Percentiles rank a stretch among this genome's conserved stretches.
Conservation (phyloP, 108 stramenopile species). For the Pseudonitzschia delicatissima region DNA sequence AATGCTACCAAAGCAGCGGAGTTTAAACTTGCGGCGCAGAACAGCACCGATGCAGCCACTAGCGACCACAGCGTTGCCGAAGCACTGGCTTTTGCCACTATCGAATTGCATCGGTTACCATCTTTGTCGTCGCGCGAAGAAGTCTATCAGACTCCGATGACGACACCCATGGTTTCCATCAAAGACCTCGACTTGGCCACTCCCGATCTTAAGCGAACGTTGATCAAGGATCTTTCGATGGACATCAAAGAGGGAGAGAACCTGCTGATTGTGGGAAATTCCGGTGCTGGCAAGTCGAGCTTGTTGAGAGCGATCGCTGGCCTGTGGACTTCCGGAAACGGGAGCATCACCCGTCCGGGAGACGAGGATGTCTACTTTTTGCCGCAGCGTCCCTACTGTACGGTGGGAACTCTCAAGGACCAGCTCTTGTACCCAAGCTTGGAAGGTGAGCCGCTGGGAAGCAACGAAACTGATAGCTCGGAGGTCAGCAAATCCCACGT, state of each 20-base stretch:
- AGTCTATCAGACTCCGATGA: background rate
- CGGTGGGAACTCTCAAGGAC: conserved; percentile 78
- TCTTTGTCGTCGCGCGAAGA: background rate
- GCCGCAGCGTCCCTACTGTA: conserved; percentile 94
- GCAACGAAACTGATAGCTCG: conserved; percentile 43
- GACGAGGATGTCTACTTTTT: conserved; percentile 88
- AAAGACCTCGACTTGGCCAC: conserved; percentile 64
- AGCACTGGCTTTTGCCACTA: conserved; percentile 17
- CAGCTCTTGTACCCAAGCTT: conserved; percentile 86
- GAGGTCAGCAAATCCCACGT: conserved; percentile 28
- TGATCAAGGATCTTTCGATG: conserved; percentile 63
- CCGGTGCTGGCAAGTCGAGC: conserved; percentile 84
- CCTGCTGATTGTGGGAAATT: conserved; percentile 89
- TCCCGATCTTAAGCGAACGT: conserved; percentile 68
- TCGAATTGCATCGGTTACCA: conserved; percentile 29
- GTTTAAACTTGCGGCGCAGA: background rate
- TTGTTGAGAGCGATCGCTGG: conserved; percentile 91
- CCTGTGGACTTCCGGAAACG: conserved; percentile 86
- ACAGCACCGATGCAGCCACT: background rate
- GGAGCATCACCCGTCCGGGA: conserved; percentile 68
- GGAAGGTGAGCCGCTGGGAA: conserved; percentile 10
- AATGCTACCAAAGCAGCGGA: background rate
- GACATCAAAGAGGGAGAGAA: conserved; percentile 63
- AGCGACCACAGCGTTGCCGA: background rate
- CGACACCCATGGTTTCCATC: conserved; percentile 35